Conservation (phyloP, 2,329 filamentous ascomycete species). For the Coleophoma crateriformis region DNA sequence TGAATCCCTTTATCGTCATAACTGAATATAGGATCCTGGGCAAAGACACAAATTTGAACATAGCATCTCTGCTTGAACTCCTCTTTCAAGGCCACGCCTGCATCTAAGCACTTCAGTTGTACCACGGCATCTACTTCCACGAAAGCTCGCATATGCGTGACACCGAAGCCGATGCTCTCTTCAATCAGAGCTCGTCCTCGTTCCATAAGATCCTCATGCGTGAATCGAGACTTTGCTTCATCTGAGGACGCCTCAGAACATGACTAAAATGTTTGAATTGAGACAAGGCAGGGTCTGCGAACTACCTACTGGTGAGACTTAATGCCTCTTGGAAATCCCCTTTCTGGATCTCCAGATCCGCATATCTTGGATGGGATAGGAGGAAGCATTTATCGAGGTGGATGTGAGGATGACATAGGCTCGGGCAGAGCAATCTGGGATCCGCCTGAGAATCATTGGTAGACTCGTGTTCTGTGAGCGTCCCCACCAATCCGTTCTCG, state of each 20-base stretch:
- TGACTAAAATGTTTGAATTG: no score
- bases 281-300: background rate
- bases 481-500: constrained; percentile 20
- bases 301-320: constrained; percentile 37
- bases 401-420: constrained; percentile 67
- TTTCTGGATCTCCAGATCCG: constrained; percentile 50
- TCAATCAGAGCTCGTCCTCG: constrained; percentile 61
- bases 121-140: constrained; percentile 65
- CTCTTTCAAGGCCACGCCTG: constrained; percentile 50
- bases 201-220: constrained; percentile 53
- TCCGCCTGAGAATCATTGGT: background rate
- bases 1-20: constrained; percentile 39
- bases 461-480: constrained; percentile 21
- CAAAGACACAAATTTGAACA: constrained; percentile 66
- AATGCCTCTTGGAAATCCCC: constrained; percentile 65
- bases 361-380: constrained; percentile 51
- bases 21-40: constrained; percentile 64
- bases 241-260: constrained; percentile 14
- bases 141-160: constrained; percentile 65
- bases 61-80: constrained; percentile 46
- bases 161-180: constrained; percentile 57
- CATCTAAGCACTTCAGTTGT: constrained; percentile 47
- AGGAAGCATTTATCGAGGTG: constrained; percentile 66
- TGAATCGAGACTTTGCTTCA: constrained; percentile 59
- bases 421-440: constrained; percentile 38